A percentile compares a stretch with the other conserved stretches of the same genome.
phyloP scores from a whole-genome alignment of 176 grass and related monocot species.

The Stipa capillata region DNA sequence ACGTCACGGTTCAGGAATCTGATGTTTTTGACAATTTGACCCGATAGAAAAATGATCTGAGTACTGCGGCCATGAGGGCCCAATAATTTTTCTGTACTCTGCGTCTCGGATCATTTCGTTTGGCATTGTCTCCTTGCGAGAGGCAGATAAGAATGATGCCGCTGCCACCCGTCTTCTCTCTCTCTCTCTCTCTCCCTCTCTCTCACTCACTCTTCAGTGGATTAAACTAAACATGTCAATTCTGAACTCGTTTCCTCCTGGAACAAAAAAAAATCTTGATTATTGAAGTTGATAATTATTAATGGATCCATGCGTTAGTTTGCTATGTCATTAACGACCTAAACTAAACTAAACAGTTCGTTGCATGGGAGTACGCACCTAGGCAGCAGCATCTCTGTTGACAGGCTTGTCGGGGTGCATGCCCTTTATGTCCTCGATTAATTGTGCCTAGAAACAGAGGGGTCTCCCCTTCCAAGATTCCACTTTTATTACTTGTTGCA shows the following conservation, averaged over 20 bases:
- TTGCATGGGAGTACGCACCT: conserved; percentile 13
- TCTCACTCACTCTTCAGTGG: background rate
- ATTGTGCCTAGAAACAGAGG: background rate
- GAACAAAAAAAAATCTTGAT: background rate
- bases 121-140: conserved; percentile 17
- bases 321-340: conserved; percentile 10
- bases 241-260: background rate
- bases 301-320: background rate
- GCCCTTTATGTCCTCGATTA: background rate
- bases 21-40: background rate
- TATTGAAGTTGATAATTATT: background rate
- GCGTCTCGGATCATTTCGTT: background rate
- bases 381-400: background rate
- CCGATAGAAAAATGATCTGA: too few relatives aligned
- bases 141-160: conserved; percentile 22
- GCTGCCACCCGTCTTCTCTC: conserved; percentile 8
- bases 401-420: background rate
- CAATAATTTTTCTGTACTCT: background rate
- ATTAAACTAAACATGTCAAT: background rate
- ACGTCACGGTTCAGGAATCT: background rate
- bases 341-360: conserved; percentile 12
- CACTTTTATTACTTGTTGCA: background rate
- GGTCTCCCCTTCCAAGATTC: background rate
- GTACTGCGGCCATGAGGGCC: background rate
- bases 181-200: background rate